Evolutionary conservation across 139 green algal genomes (phyloP).

Genomic region (Edaphochlamys debaryana): DNA sequence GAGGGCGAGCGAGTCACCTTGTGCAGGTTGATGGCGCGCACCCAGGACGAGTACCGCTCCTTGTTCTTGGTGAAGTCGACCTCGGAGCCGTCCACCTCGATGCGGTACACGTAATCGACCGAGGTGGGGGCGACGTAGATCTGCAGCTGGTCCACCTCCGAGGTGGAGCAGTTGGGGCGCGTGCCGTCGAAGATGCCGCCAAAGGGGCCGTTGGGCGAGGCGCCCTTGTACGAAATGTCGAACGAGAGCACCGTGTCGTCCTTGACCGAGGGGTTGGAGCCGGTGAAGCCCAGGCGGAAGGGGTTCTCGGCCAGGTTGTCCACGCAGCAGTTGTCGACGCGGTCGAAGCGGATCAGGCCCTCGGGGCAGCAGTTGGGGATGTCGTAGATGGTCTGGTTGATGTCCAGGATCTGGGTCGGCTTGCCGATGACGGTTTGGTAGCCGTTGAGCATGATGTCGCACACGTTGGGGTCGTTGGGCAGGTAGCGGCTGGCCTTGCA

Average conservation of each 20-base stretch:
- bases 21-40: constrained; percentile 40
- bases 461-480: constrained; percentile 12
- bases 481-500: constrained; percentile 27
- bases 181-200: neutral
- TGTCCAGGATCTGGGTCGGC: neutral
- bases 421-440: constrained; percentile 21
- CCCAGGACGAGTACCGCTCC: constrained; percentile 12
- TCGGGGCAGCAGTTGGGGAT: constrained; percentile 42
- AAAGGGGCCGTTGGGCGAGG: neutral
- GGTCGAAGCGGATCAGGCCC: constrained; percentile 24
- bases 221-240: constrained; percentile 7
- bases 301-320: constrained; percentile 42
- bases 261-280: neutral
- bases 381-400: neutral
- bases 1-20: neutral
- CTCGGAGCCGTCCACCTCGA: constrained; percentile 7
- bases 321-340: constrained; percentile 38
- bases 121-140: neutral
- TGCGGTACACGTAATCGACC: neutral
- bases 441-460: constrained; percentile 41
- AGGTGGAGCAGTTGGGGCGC: constrained; percentile 31
- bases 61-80: constrained; percentile 2
- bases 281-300: constrained; percentile 17
- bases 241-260: constrained; percentile 17
- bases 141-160: constrained; percentile 36